Conservation (phyloP, 2,329 filamentous ascomycete species). For the Fusarium sp. region DNA sequence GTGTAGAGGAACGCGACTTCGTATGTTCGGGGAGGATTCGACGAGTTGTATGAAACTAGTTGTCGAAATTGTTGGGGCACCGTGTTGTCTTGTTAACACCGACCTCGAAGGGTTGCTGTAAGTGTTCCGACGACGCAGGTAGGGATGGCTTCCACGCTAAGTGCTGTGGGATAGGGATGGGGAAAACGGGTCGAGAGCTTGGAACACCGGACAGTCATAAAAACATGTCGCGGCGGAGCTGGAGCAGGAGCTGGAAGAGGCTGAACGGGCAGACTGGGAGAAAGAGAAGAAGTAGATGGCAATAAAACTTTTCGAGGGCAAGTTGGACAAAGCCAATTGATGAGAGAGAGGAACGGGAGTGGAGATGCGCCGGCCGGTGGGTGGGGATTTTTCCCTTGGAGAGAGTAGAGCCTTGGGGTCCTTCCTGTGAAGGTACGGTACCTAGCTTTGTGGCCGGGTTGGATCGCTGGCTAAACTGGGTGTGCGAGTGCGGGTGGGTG, state of each 20-base stretch:
- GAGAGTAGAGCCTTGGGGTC: slow-evolving; percentile 40
- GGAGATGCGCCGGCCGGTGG: slow-evolving; percentile 44
- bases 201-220: slow-evolving; percentile 41
- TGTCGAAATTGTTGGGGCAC: slow-evolving; percentile 21
- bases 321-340: slow-evolving; percentile 48
- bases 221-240: slow-evolving; percentile 44
- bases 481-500: slow-evolving; percentile 26
- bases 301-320: slow-evolving; percentile 48
- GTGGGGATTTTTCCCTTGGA: slow-evolving; percentile 46
- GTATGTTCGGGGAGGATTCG: slow-evolving; percentile 10
- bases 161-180: slow-evolving; percentile 36
- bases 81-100: slow-evolving; percentile 29
- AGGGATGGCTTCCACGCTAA: slow-evolving; percentile 36
- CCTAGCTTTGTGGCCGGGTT: slow-evolving; percentile 36
- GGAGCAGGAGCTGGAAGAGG: slow-evolving; percentile 42
- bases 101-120: slow-evolving; percentile 35
- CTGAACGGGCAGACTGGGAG: slow-evolving; percentile 34
- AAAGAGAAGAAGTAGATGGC: slow-evolving; percentile 32
- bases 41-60: slow-evolving; percentile 25
- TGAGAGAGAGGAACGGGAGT: slow-evolving; percentile 44
- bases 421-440: slow-evolving; percentile 34
- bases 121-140: slow-evolving; percentile 29
- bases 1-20: background rate
- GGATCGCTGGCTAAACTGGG: slow-evolving; percentile 38
- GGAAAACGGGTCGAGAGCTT: slow-evolving; percentile 38